Evolutionary conservation across 495 filamentous ascomycete species (phyloP), one percentile per base, ranked within the genome.

Genomic region (Rhizodiscina lignyota): DNA sequence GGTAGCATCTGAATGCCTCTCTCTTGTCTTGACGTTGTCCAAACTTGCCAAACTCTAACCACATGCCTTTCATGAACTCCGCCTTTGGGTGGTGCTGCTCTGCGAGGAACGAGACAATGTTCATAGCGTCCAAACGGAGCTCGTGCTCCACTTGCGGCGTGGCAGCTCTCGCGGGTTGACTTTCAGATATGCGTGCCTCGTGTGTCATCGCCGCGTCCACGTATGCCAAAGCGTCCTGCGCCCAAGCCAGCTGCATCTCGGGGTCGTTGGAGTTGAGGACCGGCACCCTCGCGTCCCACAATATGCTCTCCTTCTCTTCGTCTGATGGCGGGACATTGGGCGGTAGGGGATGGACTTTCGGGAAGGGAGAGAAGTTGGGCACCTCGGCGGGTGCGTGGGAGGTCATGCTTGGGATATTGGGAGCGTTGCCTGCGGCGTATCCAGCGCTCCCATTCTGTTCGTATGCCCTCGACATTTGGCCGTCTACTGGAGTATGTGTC

Each of bases 1-100:
- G 71, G 58, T 94, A 97, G 46, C 73, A 77, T 31, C 74, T 55
- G 53, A 86, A 96, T 13, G 89, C 89, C 56, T 94, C 87, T 46
- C 86, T 85, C 57, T 91, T 94, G 61, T 96, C 87, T 39, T 80
- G 62, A 15, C 80, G 73, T 43, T 72, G 71, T 16, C 81, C 83
- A 54, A 94, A 96, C 54, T 94, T 94, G 39, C 89, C 89, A 61
- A 96, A 96, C 54, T 97, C 89, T 21, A 93, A 65, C 91, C 89
- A 96, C 69, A 89, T 94, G 36, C 82, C 83, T 53, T 74, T 76
- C 63, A 97, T 83, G 51, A 94, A 96, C 44, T 85, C 77, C 4
- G 91, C 89, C 50, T 87, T 85, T 32, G 89, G 89, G 47, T 97
- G 89, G 41, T 75, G 72, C 56, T 97, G 89, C 24, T 82, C 79